A percentile compares a stretch with the other conserved stretches of the same genome.
phyloP scores from a whole-genome alignment of 768 basidiomycete species.

The Crucibulum laeve region DNA sequence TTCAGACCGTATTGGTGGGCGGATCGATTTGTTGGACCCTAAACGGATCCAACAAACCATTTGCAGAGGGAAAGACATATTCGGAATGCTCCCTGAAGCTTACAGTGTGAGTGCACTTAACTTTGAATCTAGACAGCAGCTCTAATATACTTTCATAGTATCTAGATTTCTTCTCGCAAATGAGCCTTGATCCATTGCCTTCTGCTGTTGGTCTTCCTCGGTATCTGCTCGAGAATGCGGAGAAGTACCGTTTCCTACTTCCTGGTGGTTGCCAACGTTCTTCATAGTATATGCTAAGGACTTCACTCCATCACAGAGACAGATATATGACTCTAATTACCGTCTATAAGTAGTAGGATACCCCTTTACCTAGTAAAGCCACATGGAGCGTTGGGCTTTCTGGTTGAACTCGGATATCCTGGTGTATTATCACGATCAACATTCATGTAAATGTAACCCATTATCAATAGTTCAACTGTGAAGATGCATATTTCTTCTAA shows the following conservation, averaged over 20 bases:
- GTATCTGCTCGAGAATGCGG: constrained; percentile 46
- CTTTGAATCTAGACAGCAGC: background rate
- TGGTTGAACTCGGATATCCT: too few relatives aligned
- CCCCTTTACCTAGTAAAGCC: too few relatives aligned
- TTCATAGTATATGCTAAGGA: background rate
- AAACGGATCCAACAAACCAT: constrained; percentile 52
- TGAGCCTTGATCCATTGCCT: constrained; percentile 48
- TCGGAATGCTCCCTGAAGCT: constrained; percentile 62
- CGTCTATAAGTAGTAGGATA: too few relatives aligned
- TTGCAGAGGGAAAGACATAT: constrained; percentile 58
- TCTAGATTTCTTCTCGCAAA: constrained; percentile 45
- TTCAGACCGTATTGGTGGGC: constrained; percentile 53
- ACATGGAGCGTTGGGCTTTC: too few relatives aligned
- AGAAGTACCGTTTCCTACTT: constrained; percentile 45
- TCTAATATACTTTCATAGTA: constrained; percentile 28
- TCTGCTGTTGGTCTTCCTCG: constrained; percentile 51
- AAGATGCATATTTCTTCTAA: too few relatives aligned
- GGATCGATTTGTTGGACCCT: constrained; percentile 40
- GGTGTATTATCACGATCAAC: too few relatives aligned
- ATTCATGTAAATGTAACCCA: too few relatives aligned
- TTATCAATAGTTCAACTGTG: too few relatives aligned
- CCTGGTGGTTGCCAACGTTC: constrained; percentile 44
- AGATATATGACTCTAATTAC: too few relatives aligned
- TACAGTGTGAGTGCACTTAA: constrained; percentile 37
- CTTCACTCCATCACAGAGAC: too few relatives aligned